These are phyloP conservation scores for Scedosporium boydii DNA, from an alignment of 2,329 filamentous ascomycete species.

Conservation along the genomic window DNA sequence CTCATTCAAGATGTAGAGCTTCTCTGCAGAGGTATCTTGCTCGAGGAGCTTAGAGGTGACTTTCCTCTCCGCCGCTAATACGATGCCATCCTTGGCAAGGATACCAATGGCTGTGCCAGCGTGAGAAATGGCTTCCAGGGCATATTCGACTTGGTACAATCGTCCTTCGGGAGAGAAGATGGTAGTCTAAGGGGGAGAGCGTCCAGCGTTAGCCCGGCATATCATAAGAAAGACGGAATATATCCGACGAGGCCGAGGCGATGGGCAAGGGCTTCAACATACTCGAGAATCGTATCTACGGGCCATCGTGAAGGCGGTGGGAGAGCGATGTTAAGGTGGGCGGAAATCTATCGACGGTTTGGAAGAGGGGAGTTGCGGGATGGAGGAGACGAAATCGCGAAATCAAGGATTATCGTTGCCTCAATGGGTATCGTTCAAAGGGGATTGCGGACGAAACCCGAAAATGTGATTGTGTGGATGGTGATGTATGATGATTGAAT, in stretches of 20 bases:
- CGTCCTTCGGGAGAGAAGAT: conserved; percentile 99
- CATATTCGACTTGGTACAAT: conserved; percentile 99
- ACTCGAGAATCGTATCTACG: conserved; percentile 96
- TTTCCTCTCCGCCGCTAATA: conserved; percentile 95
- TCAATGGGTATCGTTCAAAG: background rate
- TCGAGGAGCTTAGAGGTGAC: conserved; percentile 98
- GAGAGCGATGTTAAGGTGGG: background rate
- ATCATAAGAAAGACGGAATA: conserved; percentile 12
- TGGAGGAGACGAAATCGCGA: background rate
- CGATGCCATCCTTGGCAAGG: conserved; percentile 95
- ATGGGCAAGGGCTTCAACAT: conserved; percentile 29
- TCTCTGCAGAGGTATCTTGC: conserved; percentile 98
- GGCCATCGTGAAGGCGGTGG: conserved; percentile 56
- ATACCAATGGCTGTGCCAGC: conserved; percentile 95
- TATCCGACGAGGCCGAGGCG: conserved; percentile 9
- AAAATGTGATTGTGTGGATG: conserved; percentile 8
- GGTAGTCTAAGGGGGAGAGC: conserved; percentile 59
- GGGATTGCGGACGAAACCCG: background rate
- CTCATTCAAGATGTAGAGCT: conserved; percentile 99
- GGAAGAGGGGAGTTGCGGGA: background rate
- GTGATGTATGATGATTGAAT: conserved; percentile 9
- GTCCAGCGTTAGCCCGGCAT: background rate
- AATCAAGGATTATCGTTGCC: background rate
- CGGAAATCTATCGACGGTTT: background rate
- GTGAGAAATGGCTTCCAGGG: conserved; percentile 95